phyloP scores from a whole-genome alignment of 768 basidiomycete species.

The Calocera cornea region DNA sequence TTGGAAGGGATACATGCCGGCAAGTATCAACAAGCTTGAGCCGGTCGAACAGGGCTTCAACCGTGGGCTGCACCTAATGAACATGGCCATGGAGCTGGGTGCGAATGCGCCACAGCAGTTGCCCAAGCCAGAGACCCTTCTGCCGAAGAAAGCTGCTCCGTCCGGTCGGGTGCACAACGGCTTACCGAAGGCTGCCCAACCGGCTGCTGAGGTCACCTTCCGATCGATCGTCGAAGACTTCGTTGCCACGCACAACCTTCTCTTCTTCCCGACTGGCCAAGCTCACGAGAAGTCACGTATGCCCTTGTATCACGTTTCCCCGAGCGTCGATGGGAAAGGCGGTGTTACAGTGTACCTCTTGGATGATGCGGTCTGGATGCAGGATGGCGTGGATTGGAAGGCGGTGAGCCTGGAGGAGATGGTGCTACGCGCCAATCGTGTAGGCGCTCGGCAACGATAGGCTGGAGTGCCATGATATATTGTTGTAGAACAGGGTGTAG shows the following conservation, averaged over 20 bases:
- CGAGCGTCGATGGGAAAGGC: conserved; percentile 65
- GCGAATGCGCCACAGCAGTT: conserved; percentile 56
- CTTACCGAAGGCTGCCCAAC: conserved; percentile 26
- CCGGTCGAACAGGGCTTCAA: conserved; percentile 71
- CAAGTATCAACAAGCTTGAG: conserved; percentile 47
- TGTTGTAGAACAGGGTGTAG: neutral
- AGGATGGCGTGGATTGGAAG: conserved; percentile 45
- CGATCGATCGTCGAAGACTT: conserved; percentile 83
- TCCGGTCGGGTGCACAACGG: conserved; percentile 29
- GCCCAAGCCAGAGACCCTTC: conserved; percentile 45
- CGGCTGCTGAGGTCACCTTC: conserved; percentile 68
- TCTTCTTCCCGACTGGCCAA: conserved; percentile 79
- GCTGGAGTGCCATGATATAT: neutral
- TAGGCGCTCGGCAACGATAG: neutral
- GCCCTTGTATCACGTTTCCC: conserved; percentile 76
- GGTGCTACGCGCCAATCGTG: conserved; percentile 44
- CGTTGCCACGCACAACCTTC: conserved; percentile 68
- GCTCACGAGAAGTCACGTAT: conserved; percentile 76
- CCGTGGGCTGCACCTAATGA: conserved; percentile 83
- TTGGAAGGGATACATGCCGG: conserved; percentile 75
- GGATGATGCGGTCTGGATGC: conserved; percentile 90
- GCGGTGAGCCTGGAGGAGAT: conserved; percentile 82
- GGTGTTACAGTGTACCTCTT: conserved; percentile 79
- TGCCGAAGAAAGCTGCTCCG: conserved; percentile 20
- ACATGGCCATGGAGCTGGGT: conserved; percentile 80